phyloP scores from a whole-genome alignment of 202 grass and related monocot species.

The Alloteropsis angusta region DNA sequence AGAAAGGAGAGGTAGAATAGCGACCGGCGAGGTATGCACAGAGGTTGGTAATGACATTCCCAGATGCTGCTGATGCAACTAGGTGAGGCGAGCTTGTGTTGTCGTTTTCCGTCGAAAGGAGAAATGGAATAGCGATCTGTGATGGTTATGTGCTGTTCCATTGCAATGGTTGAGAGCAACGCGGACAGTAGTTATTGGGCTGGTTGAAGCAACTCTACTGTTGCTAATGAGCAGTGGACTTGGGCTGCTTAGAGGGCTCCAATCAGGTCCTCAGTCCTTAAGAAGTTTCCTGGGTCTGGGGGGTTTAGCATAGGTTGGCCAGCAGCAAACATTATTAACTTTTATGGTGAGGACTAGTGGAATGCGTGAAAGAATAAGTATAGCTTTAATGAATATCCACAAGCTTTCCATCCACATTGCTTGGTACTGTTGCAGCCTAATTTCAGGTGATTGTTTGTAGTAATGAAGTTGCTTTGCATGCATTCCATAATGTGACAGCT shows the following conservation, averaged over 20 bases:
- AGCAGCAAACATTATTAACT: background rate
- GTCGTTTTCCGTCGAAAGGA: background rate
- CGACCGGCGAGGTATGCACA: background rate
- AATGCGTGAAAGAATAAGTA: background rate
- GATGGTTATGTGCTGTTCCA: background rate
- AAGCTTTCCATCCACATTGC: background rate
- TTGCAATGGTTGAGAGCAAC: background rate
- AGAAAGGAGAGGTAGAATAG: background rate
- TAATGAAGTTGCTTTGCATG: conserved; percentile 8
- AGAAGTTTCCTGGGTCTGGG: background rate
- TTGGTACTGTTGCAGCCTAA: background rate
- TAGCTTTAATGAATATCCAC: background rate
- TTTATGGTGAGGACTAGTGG: background rate
- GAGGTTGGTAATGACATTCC: background rate
- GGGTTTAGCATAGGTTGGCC: background rate
- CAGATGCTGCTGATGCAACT: background rate
- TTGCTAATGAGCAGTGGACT: background rate
- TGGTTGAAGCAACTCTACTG: background rate
- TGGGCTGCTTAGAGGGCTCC: background rate
- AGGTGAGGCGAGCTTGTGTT: background rate
- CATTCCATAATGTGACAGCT: background rate
- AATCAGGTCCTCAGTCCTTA: background rate
- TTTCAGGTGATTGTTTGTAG: conserved; percentile 1
- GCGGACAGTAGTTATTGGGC: background rate
- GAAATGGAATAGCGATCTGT: background rate